These are phyloP conservation scores for Camellia japonica DNA, from an alignment of 148 eudicot species.

Conservation along the genomic window DNA sequence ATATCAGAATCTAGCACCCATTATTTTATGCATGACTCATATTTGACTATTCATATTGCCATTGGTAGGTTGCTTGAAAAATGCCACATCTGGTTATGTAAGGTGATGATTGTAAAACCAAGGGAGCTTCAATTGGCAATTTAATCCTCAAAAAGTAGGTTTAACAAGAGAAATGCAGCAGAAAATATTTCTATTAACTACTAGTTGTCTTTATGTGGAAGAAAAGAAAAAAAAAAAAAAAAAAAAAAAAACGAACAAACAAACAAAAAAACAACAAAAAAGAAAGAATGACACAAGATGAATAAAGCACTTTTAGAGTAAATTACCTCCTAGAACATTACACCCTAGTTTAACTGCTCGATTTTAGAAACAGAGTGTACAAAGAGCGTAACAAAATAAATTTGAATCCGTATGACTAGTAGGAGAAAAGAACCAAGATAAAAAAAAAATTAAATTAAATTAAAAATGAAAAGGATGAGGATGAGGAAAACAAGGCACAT, in stretches of 20 bases:
- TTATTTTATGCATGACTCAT: background rate
- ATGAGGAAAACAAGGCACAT: too few species aligned
- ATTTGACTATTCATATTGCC: background rate
- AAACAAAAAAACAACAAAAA: background rate
- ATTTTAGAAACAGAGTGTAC: too few species aligned
- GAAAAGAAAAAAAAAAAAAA: background rate
- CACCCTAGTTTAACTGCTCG: too few species aligned
- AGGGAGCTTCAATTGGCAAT: slow-evolving; percentile 3
- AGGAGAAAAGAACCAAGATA: background rate
- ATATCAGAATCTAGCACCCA: background rate
- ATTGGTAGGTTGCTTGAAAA: background rate
- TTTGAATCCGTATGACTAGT: background rate
- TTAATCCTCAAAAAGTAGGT: background rate
- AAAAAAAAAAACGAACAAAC: background rate
- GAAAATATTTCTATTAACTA: background rate
- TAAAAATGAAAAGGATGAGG: too few species aligned
- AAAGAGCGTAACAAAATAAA: background rate
- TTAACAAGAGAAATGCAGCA: background rate
- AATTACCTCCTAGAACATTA: too few species aligned
- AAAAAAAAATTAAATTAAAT: background rate
- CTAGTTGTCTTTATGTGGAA: background rate
- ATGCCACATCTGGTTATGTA: background rate
- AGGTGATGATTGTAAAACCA: background rate
- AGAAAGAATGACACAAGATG: background rate
- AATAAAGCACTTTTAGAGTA: background rate